A percentile compares a stretch with the other conserved stretches of the same genome.
Conservation (phyloP, 805 yeast genomes). For the Candida insectorum region DNA sequence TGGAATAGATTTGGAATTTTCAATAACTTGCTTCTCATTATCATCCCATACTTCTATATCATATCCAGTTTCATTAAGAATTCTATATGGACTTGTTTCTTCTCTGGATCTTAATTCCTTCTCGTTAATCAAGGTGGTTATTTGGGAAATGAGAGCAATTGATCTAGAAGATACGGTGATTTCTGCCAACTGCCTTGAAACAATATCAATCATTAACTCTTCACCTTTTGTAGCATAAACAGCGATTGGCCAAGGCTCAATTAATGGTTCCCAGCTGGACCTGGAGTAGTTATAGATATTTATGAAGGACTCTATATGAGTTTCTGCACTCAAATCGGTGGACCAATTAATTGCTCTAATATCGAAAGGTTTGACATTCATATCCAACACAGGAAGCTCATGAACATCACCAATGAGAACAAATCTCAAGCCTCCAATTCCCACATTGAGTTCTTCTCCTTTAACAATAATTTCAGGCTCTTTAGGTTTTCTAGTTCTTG, state of each 20-base stretch:
- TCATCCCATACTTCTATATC: slow-evolving; percentile 84
- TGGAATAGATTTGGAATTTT: slow-evolving; percentile 50
- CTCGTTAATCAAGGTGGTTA: slow-evolving; percentile 54
- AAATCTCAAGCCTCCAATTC: slow-evolving; percentile 71
- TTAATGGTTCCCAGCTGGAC: slow-evolving; percentile 91
- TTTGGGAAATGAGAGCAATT: slow-evolving; percentile 70
- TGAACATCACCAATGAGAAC: slow-evolving; percentile 88
- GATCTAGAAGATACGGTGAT: slow-evolving; percentile 79
- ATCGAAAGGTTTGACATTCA: slow-evolving; percentile 68
- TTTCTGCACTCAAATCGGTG: slow-evolving; percentile 68
- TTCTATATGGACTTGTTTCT: slow-evolving; percentile 75
- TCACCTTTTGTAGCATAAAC: slow-evolving; percentile 56
- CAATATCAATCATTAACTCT: slow-evolving; percentile 58
- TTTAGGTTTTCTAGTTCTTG: slow-evolving; percentile 12
- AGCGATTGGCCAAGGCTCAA: slow-evolving; percentile 84
- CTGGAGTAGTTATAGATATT: slow-evolving; percentile 85
- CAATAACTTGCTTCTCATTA: slow-evolving; percentile 23
- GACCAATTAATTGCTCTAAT: slow-evolving; percentile 80
- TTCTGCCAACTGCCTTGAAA: slow-evolving; percentile 76
- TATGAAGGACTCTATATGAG: slow-evolving; percentile 59
- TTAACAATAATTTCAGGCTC: slow-evolving; percentile 44
- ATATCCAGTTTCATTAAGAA: slow-evolving; percentile 81
- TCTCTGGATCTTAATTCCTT: slow-evolving; percentile 66
- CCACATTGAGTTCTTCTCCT: slow-evolving; percentile 65
- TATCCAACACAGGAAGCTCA: slow-evolving; percentile 82